These are phyloP conservation scores for Solanum neorickii DNA, from an alignment of 257 asterid genomes.

Conservation along the genomic window DNA sequence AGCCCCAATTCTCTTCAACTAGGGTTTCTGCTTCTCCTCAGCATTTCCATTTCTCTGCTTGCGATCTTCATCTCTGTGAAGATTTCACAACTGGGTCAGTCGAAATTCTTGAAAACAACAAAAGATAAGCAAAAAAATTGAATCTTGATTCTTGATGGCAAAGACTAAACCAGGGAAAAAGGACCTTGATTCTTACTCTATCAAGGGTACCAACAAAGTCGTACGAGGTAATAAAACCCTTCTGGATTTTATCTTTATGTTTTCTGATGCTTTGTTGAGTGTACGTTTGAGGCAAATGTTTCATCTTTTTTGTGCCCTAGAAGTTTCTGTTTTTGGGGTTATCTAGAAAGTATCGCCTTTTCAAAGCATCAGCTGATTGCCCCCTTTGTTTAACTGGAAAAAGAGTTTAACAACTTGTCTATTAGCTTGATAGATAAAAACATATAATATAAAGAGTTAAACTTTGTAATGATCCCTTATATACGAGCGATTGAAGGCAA, in stretches of 20 bases:
- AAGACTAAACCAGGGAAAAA: slow-evolving; percentile 96
- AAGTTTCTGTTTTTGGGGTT: neutral
- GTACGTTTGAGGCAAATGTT: neutral
- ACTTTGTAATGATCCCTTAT: neutral
- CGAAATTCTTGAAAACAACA: neutral
- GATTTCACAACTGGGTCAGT: neutral
- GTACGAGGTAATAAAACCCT: slow-evolving; percentile 42
- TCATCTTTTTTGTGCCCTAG: neutral
- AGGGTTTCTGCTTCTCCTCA: neutral
- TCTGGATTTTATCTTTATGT: neutral
- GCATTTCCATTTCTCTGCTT: neutral
- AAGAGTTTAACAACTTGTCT: neutral
- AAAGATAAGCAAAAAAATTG: neutral
- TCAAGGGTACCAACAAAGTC: slow-evolving; percentile 85
- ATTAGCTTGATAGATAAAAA: neutral
- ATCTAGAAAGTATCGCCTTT: neutral
- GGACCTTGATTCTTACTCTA: slow-evolving; percentile 75
- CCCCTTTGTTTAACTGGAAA: neutral
- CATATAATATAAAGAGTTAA: neutral
- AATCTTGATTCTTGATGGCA: slow-evolving; percentile 36
- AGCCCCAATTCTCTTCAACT: neutral
- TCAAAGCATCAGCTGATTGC: neutral
- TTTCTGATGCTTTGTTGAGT: neutral
- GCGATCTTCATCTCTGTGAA: neutral
- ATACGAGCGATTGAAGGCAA: neutral